Conservation (phyloP, 768 basidiomycete genomes). For the Phanerochaete carnosa region DNA sequence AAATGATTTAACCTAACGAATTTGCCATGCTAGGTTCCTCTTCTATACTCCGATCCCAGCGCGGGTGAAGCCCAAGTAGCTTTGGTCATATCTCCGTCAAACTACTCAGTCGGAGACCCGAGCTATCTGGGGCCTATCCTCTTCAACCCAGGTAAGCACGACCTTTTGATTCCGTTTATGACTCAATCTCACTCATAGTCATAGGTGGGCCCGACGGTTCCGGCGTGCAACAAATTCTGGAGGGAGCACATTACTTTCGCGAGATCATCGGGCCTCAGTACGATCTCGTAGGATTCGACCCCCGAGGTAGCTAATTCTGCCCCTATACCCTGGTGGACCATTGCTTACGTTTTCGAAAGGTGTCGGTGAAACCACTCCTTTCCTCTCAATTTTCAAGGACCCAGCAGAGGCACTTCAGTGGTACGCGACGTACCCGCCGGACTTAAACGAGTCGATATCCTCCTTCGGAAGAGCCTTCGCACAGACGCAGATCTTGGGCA, state of each 20-base stretch:
- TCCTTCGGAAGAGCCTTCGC: neutral
- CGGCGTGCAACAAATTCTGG: constrained; percentile 17
- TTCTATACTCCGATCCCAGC: constrained; percentile 27
- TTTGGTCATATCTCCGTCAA: constrained; percentile 25
- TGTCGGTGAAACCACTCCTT: constrained; percentile 4
- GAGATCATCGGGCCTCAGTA: constrained; percentile 24
- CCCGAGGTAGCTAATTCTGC: constrained; percentile 14
- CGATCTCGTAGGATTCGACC: constrained; percentile 30
- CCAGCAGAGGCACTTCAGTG: neutral
- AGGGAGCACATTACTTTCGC: constrained; percentile 1
- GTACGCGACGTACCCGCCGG: neutral
- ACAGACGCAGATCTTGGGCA: neutral
- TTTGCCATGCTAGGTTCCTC: constrained; percentile 22
- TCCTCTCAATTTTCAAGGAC: neutral
- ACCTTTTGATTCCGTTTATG: neutral
- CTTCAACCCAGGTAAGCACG: constrained; percentile 23
- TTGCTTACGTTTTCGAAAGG: neutral
- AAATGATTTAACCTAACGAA: neutral
- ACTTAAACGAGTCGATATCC: neutral
- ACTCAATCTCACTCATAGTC: neutral
- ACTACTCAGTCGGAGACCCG: constrained; percentile 4
- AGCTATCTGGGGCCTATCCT: constrained; percentile 28
- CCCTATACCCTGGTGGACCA: neutral
- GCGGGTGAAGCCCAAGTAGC: constrained; percentile 28
- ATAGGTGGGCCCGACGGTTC: constrained; percentile 24